These are phyloP conservation scores for Nicotiana sylvestris DNA, from an alignment of 257 asterid genomes.

Conservation along the genomic window DNA sequence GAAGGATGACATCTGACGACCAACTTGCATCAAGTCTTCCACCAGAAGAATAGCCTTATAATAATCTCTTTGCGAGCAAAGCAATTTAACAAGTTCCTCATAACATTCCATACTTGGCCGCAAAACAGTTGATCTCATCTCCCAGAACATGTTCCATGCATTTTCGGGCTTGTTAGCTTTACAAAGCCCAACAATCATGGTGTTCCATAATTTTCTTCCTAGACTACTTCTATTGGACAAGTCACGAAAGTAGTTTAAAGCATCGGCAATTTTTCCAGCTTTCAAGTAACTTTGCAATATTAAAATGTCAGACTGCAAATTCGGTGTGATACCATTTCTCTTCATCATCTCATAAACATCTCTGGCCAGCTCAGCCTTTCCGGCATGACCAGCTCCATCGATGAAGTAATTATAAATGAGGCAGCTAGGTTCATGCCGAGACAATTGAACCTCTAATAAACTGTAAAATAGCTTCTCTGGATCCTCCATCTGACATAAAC, in stretches of 20 bases:
- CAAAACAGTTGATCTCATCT: conserved; percentile 36
- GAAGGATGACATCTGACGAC: conserved; percentile 63
- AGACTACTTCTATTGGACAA: conserved; percentile 26
- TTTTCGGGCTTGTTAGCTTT: conserved; percentile 29
- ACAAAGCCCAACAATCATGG: conserved; percentile 67
- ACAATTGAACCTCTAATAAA: conserved; percentile 58
- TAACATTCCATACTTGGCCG: conserved; percentile 62
- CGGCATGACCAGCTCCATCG: conserved; percentile 81
- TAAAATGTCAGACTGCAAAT: conserved; percentile 33
- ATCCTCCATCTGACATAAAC: conserved; percentile 47
- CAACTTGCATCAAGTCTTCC: conserved; percentile 50
- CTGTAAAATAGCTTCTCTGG: conserved; percentile 46
- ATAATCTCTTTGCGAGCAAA: conserved; percentile 41
- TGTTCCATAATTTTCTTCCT: conserved; percentile 38
- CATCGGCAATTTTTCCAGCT: conserved; percentile 33
- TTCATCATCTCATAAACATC: conserved; percentile 55
- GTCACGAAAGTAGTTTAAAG: conserved; percentile 41
- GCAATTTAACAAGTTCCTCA: conserved; percentile 66
- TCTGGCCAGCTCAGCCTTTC: conserved; percentile 53
- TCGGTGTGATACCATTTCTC: conserved; percentile 33
- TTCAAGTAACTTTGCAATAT: conserved; percentile 55
- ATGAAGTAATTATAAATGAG: conserved; percentile 47
- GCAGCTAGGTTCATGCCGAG: conserved; percentile 22
- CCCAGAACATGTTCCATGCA: conserved; percentile 45
- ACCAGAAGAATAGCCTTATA: conserved; percentile 43